phyloP scores from a whole-genome alignment of 768 basidiomycete species.

The Suillus tomentosus region DNA sequence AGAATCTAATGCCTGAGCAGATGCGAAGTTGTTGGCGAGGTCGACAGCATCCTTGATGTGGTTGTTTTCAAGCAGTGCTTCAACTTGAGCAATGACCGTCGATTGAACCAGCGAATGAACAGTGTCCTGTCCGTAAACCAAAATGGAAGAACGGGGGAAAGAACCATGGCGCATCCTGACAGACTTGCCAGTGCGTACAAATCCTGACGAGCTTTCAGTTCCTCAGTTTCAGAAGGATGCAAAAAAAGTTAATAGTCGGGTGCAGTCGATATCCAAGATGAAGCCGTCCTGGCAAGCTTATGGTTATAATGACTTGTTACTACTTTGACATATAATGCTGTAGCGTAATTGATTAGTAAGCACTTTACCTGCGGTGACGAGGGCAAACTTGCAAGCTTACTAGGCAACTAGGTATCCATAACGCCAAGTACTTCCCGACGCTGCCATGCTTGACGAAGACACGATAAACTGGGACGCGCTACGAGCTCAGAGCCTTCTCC shows the following conservation, averaged over 20 bases:
- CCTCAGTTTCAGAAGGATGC: neutral
- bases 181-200: neutral
- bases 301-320: neutral
- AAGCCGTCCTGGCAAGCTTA: neutral
- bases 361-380: neutral
- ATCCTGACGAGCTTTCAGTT: neutral
- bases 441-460: neutral
- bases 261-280: neutral
- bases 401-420: neutral
- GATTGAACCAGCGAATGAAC: conserved; percentile 70
- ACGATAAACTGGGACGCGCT: conserved; percentile 43
- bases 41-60: conserved; percentile 64
- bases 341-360: neutral
- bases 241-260: neutral
- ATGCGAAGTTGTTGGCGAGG: conserved; percentile 59
- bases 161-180: conserved; percentile 31
- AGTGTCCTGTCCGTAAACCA: conserved; percentile 61
- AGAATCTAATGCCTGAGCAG: conserved; percentile 49
- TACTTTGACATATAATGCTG: neutral
- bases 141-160: conserved; percentile 68
- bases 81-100: conserved; percentile 72
- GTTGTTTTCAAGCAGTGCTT: conserved; percentile 65
- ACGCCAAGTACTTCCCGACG: neutral
- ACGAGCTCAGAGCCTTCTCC: conserved; percentile 48
- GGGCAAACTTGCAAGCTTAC: neutral